Base-by-base conservation (phyloP, 805 yeast species). In the Cyberlindnera galapagoensis region DNA sequence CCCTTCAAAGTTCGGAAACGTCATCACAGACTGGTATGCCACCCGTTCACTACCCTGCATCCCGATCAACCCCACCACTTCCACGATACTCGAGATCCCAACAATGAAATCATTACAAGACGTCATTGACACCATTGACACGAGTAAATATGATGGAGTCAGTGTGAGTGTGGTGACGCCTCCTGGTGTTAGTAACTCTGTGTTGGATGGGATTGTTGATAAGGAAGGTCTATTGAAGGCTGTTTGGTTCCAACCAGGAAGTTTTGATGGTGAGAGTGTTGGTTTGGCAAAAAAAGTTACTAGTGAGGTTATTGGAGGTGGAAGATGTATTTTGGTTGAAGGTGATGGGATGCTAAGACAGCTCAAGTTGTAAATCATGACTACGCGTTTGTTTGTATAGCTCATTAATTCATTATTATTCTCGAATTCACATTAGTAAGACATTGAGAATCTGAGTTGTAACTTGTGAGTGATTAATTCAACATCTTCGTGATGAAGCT, bases 241-340 rank as follows among this genome's bases (percentile, higher is more conserved):
- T 1, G 59, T 82, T 11, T 85, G 94, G 94, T 76, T 81, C 43
- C 94, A 84, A 49, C 94, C 94, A 0, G 94, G 94, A 0, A 71
- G 86, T 15, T 82, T 71, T 43, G 76, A 80, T 46, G 48, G 51
- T 3, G 65, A 60, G 9, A 72, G 71, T 4, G 59, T 80, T 12
- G 59, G 66, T 1, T 55, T 55, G 21, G 67, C 69, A 1, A 31
- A 52, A n/a, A 61, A 57, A 3, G 43, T 54, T 9, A 45, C 45
- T 1, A 54, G 62, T 5, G 56, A 58, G 9, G 60, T 67, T 4
- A 62, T 68, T 23, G 61, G 56, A 9, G 66, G 71, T 45, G 83
- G 75, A 13, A 76, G 76, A 40, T 84, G 95, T 57, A 74, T 84
- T 26, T 57, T 84, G 38, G 83, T 80, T 3, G 63, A 71, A 31